These are phyloP conservation scores for Cyberlindnera mrakii DNA, from an alignment of 805 yeast genomes.

Conservation along the genomic window DNA sequence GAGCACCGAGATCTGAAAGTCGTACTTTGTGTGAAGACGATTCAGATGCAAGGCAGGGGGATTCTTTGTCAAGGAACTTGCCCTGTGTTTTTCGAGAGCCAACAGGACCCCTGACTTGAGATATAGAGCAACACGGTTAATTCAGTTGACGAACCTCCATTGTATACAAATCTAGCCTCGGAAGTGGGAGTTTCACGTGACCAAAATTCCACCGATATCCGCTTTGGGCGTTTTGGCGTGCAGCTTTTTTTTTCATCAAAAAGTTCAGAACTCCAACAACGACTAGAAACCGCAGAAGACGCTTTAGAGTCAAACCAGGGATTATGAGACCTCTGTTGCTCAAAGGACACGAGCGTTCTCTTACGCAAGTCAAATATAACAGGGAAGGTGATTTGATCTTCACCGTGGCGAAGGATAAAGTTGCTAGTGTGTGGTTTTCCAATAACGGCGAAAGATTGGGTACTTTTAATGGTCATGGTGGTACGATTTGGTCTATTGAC, in stretches of 20 bases:
- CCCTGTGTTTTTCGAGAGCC: no score
- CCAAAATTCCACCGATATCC: background rate
- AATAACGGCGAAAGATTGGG: slow-evolving; percentile 96
- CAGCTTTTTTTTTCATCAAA: slow-evolving; percentile 2
- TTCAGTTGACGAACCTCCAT: no score
- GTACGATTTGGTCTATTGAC: slow-evolving; percentile 94
- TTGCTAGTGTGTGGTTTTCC: slow-evolving; percentile 90
- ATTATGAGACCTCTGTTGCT: slow-evolving; percentile 62
- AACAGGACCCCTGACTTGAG: no score
- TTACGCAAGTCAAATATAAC: slow-evolving; percentile 94
- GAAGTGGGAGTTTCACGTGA: no score
- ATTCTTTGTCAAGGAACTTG: no score
- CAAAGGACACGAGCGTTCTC: slow-evolving; percentile 96
- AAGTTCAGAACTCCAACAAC: background rate
- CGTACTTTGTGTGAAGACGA: no score
- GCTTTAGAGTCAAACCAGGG: background rate
- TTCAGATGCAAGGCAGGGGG: no score
- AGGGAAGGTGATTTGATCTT: slow-evolving; percentile 91
- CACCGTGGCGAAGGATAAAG: slow-evolving; percentile 86
- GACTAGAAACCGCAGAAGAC: background rate
- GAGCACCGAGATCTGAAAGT: no score
- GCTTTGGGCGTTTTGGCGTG: background rate
- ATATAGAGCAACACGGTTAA: no score
- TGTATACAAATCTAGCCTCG: no score
- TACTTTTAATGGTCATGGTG: slow-evolving; percentile 81